A percentile compares a stretch with the other conserved stretches of the same genome.
Evolutionary conservation across 208 protist genomes (phyloP).

Genomic region (Leishmania tropica): DNA sequence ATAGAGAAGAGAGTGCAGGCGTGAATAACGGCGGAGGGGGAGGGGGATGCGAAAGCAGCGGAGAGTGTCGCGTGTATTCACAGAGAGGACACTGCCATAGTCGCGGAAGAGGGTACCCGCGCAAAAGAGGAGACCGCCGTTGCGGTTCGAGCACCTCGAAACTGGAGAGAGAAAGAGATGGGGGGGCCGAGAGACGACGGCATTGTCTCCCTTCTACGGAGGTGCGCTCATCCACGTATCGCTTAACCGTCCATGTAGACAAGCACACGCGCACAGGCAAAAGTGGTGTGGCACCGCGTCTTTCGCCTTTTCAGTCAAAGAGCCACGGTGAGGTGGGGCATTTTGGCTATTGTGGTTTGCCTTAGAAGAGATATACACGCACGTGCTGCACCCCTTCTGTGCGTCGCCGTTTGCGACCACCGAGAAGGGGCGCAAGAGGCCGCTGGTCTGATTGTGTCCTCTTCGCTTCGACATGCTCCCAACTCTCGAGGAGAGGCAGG

Average conservation of each 20-base stretch:
- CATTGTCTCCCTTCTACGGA: background rate
- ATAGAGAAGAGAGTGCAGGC: background rate
- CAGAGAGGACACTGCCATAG: background rate
- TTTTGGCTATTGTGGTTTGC: background rate
- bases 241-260: background rate
- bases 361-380: background rate
- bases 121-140: background rate
- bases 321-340: background rate
- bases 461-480: background rate
- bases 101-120: background rate
- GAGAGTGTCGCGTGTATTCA: background rate
- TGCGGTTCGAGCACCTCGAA: background rate
- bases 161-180: background rate
- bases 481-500: background rate
- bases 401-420: background rate
- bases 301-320: background rate
- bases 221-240: background rate
- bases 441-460: background rate
- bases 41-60: background rate
- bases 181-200: background rate
- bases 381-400: background rate
- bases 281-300: background rate
- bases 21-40: background rate
- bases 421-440: background rate
- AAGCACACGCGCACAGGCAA: background rate